These are phyloP conservation scores for Brasenia schreberi DNA, from an alignment of 164 flowering plant genomes.

Conservation along the genomic window DNA sequence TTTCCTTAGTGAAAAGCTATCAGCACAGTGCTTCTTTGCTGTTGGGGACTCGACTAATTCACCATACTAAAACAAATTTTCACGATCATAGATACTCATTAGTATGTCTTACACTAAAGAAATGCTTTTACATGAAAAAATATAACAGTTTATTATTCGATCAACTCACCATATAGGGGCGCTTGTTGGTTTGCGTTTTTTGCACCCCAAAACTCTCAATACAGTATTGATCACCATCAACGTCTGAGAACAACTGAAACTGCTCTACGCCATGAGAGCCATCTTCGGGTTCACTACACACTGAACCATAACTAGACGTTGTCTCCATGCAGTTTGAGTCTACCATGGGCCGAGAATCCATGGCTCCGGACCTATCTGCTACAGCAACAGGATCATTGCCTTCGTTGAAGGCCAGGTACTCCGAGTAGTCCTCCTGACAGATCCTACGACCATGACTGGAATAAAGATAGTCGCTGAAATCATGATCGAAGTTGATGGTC, in stretches of 20 bases:
- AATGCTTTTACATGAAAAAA: neutral
- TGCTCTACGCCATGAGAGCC: neutral
- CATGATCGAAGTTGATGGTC: neutral
- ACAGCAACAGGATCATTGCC: neutral
- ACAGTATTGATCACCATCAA: neutral
- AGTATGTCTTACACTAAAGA: neutral
- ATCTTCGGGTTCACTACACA: neutral
- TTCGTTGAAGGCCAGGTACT: neutral
- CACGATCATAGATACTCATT: neutral
- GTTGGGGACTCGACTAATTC: constrained; percentile 15
- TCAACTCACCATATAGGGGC: neutral
- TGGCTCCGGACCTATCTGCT: neutral
- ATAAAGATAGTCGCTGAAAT: neutral
- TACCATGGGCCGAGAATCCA: neutral
- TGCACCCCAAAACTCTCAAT: neutral
- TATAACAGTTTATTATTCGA: neutral
- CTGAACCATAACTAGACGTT: neutral
- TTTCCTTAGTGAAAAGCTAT: constrained; percentile 19
- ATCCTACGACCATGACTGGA: neutral
- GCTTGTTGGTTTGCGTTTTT: neutral
- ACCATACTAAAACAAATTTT: constrained; percentile 24
- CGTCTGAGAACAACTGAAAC: neutral
- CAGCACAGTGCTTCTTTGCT: constrained; percentile 46
- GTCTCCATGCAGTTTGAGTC: neutral
- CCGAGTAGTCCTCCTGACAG: neutral